Evolutionary conservation across 306 rosid genomes (phyloP).

Genomic region (Quercus mongolica): DNA sequence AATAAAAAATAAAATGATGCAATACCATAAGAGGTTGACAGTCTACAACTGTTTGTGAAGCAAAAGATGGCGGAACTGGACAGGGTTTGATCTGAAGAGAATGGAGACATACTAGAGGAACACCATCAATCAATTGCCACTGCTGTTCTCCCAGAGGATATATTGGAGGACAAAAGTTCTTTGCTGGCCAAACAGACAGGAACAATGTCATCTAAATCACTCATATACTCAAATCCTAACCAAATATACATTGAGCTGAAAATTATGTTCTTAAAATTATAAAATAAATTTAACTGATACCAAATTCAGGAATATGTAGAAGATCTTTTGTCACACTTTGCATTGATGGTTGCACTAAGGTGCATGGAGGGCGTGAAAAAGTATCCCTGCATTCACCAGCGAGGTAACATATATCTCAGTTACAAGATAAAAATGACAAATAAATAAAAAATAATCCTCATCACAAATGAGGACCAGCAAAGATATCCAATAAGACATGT

Average conservation of each 20-base stretch:
- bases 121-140: constrained; percentile 61
- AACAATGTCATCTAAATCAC: constrained; percentile 11
- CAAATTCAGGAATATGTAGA: constrained; percentile 66
- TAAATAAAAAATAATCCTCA: not conserved
- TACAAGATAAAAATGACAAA: not conserved
- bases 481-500: not conserved
- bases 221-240: not conserved
- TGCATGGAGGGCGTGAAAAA: constrained; percentile 72
- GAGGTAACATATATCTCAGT: constrained; percentile 20
- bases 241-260: constrained; percentile 1
- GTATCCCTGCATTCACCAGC: constrained; percentile 70
- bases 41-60: constrained; percentile 82
- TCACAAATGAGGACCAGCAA: constrained; percentile 9
- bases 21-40: constrained; percentile 89
- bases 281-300: constrained; percentile 37
- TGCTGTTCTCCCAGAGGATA: constrained; percentile 74
- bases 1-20: constrained; percentile 24
- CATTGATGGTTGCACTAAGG: constrained; percentile 93
- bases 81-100: constrained; percentile 82
- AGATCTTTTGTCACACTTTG: constrained; percentile 41
- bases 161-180: constrained; percentile 82
- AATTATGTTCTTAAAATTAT: constrained; percentile 1
- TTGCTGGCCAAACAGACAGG: constrained; percentile 56
- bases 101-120: constrained; percentile 74
- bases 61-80: constrained; percentile 83